Evolutionary conservation across 257 asterid species (phyloP).

Genomic region (Oldenlandia corymbosa): DNA sequence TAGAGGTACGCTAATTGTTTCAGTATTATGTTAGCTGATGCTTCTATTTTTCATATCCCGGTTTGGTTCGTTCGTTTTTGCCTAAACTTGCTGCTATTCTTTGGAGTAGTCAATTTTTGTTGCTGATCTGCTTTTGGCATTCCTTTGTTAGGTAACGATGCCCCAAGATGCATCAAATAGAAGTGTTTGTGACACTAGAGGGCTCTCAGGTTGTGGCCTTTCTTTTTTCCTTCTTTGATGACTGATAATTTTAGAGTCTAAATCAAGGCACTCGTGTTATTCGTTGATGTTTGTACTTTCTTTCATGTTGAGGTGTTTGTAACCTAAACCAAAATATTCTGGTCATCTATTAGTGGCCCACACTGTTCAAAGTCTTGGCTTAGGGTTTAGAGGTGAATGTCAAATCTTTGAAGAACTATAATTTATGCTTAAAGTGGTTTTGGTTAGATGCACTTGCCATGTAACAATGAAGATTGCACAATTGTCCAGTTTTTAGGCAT

Average conservation of each 20-base stretch:
- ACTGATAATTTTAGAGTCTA: neutral
- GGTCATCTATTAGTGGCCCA: neutral
- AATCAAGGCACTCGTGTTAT: neutral
- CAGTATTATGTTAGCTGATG: conserved; percentile 3
- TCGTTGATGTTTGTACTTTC: too few species aligned
- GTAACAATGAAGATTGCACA: neutral
- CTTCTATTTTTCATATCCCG: neutral
- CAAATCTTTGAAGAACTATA: neutral
- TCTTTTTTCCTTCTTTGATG: conserved; percentile 10
- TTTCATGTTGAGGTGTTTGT: neutral
- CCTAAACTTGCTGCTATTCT: conserved; percentile 10
- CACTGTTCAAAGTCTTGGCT: neutral
- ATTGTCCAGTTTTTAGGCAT: neutral
- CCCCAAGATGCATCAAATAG: conserved; percentile 90
- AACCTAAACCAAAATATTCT: neutral
- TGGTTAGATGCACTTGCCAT: neutral
- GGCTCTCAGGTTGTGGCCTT: conserved; percentile 62
- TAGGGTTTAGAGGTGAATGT: neutral
- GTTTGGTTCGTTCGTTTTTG: conserved; percentile 1
- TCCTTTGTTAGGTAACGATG: conserved; percentile 63
- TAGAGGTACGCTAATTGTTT: conserved; percentile 54
- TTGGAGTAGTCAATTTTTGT: neutral
- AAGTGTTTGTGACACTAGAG: conserved; percentile 77
- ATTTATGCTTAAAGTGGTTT: neutral
- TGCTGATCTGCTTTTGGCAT: conserved; percentile 21